Percentiles rank a stretch among this genome's conserved stretches.
phyloP scores from a whole-genome alignment of 305 asterid genomes.

The Salvia sclarea region DNA sequence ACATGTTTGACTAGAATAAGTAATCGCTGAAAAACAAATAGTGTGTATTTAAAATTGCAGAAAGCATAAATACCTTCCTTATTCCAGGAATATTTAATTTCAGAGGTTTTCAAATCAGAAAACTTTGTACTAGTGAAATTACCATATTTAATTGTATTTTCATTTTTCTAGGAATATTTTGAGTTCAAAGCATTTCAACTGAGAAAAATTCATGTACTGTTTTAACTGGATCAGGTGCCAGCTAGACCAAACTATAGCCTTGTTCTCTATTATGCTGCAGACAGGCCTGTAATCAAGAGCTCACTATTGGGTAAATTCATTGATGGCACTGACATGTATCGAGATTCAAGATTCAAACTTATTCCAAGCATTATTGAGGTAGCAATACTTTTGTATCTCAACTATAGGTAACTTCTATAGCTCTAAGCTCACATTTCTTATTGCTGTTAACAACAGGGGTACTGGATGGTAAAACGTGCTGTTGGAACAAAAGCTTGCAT shows the following conservation, averaged over 20 bases:
- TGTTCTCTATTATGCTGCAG: slow-evolving; percentile 92
- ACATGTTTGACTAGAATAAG: slow-evolving; percentile 15
- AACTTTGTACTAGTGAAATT: slow-evolving; percentile 31
- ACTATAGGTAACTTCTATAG: slow-evolving; percentile 18
- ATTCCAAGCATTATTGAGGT: slow-evolving; percentile 99
- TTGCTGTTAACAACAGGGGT: slow-evolving; percentile 57
- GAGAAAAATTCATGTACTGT: slow-evolving; percentile 26
- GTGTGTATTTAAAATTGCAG: slow-evolving; percentile 8
- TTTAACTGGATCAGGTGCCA: slow-evolving; percentile 70
- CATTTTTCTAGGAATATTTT: neutral
- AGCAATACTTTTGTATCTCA: slow-evolving; percentile 27
- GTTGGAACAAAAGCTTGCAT: slow-evolving; percentile 99
- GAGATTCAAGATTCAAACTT: slow-evolving; percentile 96
- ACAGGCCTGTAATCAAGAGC: slow-evolving; percentile 73
- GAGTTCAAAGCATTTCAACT: neutral
- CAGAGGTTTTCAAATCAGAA: slow-evolving; percentile 1
- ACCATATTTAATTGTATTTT: neutral
- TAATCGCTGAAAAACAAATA: neutral
- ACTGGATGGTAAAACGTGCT: slow-evolving; percentile 99
- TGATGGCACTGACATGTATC: slow-evolving; percentile 81
- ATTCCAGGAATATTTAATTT: neutral
- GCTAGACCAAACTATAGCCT: slow-evolving; percentile 96
- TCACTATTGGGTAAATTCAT: slow-evolving; percentile 83
- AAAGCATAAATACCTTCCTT: neutral
- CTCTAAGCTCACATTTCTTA: slow-evolving; percentile 22